phyloP scores from a whole-genome alignment of 768 basidiomycete genomes.

The Phanerochaete carnosa region DNA sequence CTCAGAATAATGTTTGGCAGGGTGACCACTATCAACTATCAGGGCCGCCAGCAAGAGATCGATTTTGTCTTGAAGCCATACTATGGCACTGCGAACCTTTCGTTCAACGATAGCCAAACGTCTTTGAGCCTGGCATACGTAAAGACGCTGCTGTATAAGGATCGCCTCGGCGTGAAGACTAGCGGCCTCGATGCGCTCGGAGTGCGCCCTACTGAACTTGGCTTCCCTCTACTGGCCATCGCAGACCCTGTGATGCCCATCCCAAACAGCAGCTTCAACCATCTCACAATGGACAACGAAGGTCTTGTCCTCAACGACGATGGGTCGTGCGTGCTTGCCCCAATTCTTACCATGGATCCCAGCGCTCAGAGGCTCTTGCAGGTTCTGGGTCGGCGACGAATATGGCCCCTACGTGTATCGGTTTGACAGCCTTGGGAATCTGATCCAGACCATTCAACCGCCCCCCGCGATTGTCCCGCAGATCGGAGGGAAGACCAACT shows the following conservation, averaged over 20 bases:
- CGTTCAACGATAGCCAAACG: slow-evolving; percentile 45
- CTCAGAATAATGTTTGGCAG: slow-evolving; percentile 24
- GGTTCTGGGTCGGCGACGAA: slow-evolving; percentile 66
- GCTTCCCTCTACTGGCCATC: slow-evolving; percentile 27
- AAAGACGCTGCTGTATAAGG: slow-evolving; percentile 47
- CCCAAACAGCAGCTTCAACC: slow-evolving; percentile 44
- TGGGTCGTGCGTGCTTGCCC: slow-evolving; percentile 42
- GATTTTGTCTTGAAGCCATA: slow-evolving; percentile 60
- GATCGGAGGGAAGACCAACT: slow-evolving; percentile 45
- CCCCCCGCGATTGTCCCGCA: slow-evolving; percentile 53
- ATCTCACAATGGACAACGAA: slow-evolving; percentile 54
- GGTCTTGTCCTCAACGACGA: slow-evolving; percentile 55
- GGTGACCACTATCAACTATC: slow-evolving; percentile 54
- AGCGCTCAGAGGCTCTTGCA: slow-evolving; percentile 15
- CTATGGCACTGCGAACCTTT: slow-evolving; percentile 40
- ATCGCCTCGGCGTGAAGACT: slow-evolving; percentile 43
- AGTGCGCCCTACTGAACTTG: slow-evolving; percentile 37
- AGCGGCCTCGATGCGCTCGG: slow-evolving; percentile 53
- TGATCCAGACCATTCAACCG: slow-evolving; percentile 57
- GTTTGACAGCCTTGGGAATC: slow-evolving; percentile 41
- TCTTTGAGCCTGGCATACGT: slow-evolving; percentile 50
- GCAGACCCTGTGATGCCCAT: slow-evolving; percentile 45
- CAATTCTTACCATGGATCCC: neutral
- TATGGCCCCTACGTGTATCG: slow-evolving; percentile 67
- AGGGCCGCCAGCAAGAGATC: slow-evolving; percentile 57